These are phyloP conservation scores for Fusarium sterilihyphosum DNA, from an alignment of 2,329 filamentous ascomycete species.

Conservation along the genomic window DNA sequence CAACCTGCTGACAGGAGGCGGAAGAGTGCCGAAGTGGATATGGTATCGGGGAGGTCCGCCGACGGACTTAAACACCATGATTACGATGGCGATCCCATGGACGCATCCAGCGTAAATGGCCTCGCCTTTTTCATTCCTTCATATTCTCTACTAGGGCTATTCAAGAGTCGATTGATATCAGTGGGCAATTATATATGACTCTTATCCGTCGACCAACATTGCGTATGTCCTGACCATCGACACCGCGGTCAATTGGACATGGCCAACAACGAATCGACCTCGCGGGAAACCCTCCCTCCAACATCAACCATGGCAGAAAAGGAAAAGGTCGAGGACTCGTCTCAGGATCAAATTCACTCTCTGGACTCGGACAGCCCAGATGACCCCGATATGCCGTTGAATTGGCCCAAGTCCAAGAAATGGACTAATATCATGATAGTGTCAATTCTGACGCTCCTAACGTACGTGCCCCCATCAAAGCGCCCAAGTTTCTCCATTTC, in stretches of 20 bases:
- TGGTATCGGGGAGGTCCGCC: not conserved
- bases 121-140: not conserved
- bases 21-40: not conserved
- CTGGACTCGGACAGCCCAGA: not conserved
- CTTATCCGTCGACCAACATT: not conserved
- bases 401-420: not conserved
- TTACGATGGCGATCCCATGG: not conserved
- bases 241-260: not conserved
- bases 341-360: not conserved
- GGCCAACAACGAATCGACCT: not conserved
- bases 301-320: not conserved
- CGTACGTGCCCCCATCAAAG: not conserved
- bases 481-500: not conserved
- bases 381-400: not conserved
- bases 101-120: not conserved
- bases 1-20: not conserved
- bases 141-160: not conserved
- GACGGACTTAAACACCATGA: not conserved
- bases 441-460: not conserved
- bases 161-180: not conserved
- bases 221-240: not conserved
- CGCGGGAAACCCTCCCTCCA: not conserved
- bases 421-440: not conserved
- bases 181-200: not conserved
- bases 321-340: accelerated